A percentile compares a stretch with the other conserved stretches of the same genome.
These are phyloP conservation scores for Xenoacremonium recifei DNA, from an alignment of 2,329 filamentous ascomycete species.

Conservation along the genomic window DNA sequence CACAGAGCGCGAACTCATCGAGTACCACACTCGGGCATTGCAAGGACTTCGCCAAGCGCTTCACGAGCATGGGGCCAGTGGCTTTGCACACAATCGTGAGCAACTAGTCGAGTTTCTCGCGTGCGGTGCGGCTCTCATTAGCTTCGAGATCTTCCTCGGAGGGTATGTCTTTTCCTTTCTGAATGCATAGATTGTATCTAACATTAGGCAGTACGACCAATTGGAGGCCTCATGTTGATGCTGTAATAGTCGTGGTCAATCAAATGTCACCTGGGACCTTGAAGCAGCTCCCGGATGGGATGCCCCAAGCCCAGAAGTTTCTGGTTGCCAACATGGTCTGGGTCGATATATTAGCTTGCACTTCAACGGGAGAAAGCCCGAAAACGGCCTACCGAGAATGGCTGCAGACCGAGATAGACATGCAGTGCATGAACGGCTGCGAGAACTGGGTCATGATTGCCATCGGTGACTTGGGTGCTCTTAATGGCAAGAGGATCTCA, in stretches of 20 bases:
- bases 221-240: constrained; percentile 20
- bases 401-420: constrained; percentile 12
- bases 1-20: constrained; percentile 18
- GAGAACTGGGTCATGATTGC: constrained; percentile 15
- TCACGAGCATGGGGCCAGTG: constrained; percentile 5
- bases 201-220: constrained; percentile 16
- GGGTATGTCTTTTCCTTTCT: too few species aligned
- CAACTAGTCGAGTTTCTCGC: constrained; percentile 25
- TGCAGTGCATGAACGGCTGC: constrained; percentile 20
- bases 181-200: too few species aligned
- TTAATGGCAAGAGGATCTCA: neutral
- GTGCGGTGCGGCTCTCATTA: constrained; percentile 23
- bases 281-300: constrained; percentile 1
- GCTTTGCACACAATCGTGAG: constrained; percentile 13
- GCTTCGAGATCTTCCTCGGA: constrained; percentile 29
- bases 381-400: constrained; percentile 10
- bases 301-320: constrained; percentile 18
- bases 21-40: constrained; percentile 25
- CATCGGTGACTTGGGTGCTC: constrained; percentile 19
- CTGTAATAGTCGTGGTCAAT: constrained; percentile 12
- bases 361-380: constrained; percentile 9
- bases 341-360: constrained; percentile 17
- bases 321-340: constrained; percentile 17
- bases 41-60: constrained; percentile 22
- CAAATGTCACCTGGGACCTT: constrained; percentile 2